A percentile compares a stretch with the other conserved stretches of the same genome.
These are phyloP conservation scores for Aureobasidium subglaciale DNA, from an alignment of 2,329 filamentous ascomycete genomes.

Conservation along the genomic window DNA sequence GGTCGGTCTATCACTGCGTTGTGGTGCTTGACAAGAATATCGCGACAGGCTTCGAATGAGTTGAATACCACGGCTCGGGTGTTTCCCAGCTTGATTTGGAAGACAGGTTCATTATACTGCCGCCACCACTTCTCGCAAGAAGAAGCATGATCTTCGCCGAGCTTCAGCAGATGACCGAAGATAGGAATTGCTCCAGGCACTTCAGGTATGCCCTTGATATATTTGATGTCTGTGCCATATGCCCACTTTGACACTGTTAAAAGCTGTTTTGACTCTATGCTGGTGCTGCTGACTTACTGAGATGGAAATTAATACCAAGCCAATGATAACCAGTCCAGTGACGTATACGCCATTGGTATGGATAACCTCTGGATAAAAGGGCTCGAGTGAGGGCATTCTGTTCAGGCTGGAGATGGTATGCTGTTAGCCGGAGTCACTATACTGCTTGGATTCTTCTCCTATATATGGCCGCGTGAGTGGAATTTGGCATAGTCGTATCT, in stretches of 20 bases:
- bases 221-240: slow-evolving; percentile 40
- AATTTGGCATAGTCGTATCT: no score
- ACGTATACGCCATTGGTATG: background rate
- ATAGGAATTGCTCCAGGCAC: slow-evolving; percentile 46
- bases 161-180: slow-evolving; percentile 43
- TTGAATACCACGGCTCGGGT: slow-evolving; percentile 48
- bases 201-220: slow-evolving; percentile 44
- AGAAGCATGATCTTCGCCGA: slow-evolving; percentile 49
- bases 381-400: background rate
- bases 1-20: slow-evolving; percentile 46
- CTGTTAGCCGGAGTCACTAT: no score
- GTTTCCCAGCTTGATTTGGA: slow-evolving; percentile 49
- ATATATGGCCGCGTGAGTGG: no score
- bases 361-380: background rate
- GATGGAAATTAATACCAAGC: background rate
- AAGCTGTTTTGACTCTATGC: background rate
- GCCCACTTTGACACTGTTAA: background rate
- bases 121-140: slow-evolving; percentile 45
- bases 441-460: no score
- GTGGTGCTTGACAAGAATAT: slow-evolving; percentile 44
- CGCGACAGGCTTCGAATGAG: slow-evolving; percentile 46
- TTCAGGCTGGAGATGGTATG: background rate
- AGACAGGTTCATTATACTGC: slow-evolving; percentile 41
- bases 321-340: background rate
- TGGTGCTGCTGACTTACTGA: background rate